Evolutionary conservation across 2,329 filamentous ascomycete genomes (phyloP).

Genomic region (Pestalotiopsis fici): DNA sequence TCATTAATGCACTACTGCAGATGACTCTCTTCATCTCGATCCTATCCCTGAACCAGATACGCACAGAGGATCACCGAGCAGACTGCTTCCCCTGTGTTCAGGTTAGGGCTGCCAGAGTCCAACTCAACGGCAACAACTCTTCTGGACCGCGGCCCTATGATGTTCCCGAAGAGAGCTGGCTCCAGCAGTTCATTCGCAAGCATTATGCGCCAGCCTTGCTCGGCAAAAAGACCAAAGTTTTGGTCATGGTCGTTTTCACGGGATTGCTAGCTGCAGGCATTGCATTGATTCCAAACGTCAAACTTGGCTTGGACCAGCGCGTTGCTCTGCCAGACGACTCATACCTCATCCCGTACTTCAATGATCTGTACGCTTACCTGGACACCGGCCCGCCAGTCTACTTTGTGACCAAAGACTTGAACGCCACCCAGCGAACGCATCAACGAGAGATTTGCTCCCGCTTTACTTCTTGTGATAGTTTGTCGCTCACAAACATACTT

Average conservation of each 20-base stretch:
- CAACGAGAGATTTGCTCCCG: conserved; percentile 89
- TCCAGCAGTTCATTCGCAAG: conserved; percentile 90
- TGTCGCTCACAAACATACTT: conserved; percentile 84
- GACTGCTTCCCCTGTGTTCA: conserved; percentile 92
- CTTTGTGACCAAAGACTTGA: conserved; percentile 84
- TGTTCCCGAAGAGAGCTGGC: conserved; percentile 76
- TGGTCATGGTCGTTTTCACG: conserved; percentile 78
- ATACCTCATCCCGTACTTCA: conserved; percentile 94
- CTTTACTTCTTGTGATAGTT: conserved; percentile 83
- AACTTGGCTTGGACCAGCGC: conserved; percentile 89
- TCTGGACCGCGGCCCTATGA: conserved; percentile 64
- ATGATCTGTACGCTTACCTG: conserved; percentile 92
- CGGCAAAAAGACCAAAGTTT: conserved; percentile 76
- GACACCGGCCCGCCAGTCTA: conserved; percentile 92
- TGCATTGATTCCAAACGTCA: conserved; percentile 79
- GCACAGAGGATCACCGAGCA: conserved; percentile 84
- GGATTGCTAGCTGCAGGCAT: conserved; percentile 84
- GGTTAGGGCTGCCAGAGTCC: conserved; percentile 71
- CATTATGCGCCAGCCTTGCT: conserved; percentile 83
- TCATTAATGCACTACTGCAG: conserved; percentile 96
- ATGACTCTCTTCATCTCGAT: conserved; percentile 97
- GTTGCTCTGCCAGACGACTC: conserved; percentile 93
- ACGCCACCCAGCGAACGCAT: conserved; percentile 71
- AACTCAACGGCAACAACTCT: conserved; percentile 64
- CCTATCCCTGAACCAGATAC: conserved; percentile 84